Base-by-base conservation (phyloP, 1,284 basidiomycete species). In the Cystobasidium slooffiae region DNA sequence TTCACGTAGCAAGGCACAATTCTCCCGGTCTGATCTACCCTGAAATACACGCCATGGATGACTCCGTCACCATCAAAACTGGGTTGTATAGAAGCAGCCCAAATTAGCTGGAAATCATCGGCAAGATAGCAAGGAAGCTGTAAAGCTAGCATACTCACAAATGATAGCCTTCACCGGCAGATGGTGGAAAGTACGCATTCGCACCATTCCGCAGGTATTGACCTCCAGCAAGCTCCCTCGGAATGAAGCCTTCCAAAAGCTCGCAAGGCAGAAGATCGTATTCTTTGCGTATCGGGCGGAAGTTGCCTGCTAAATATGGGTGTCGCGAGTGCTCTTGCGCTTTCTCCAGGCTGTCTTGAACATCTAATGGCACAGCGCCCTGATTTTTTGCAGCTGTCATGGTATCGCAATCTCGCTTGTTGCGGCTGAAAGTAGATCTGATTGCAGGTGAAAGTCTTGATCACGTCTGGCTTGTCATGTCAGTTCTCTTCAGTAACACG, bases 141-240 rank as follows among this genome's bases (percentile, higher is more conserved):
- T 41, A 1, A 24, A 55, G 10, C n/a, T 24, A 31, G 16, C 39
- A 51, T 31, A 1, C 46, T 12, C 3, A 80, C 77, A 79, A 81
- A 76, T 76, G 47, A 43, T 51, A 55, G 43, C 49, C 31, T 39
- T 44, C 7, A 14, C 62, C 68, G 76, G 72, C 80, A 72, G 78
- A 82, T 66, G 80, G 83, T 79, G 83, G 81, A 76, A 80, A 47
- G 41, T 74, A 63, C 0, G 75, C 79, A 72, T 85, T 85, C n/a
- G 84, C 83, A 12, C 85, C 85, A 75, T 86, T 86, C 55, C 85
- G 78, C 41, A 85, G 82, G 75, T 86, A 86, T 79, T 78, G 81
- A 68, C 81, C 79, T 37, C 81, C 82, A 0, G 77, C 78, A 22
- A 83, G 78, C 73, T 82, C 80, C 0, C 46, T 18, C 0, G 82